Evolutionary conservation across 139 green algal genomes (phyloP).

Genomic region (Axilococcus clingmanii): DNA sequence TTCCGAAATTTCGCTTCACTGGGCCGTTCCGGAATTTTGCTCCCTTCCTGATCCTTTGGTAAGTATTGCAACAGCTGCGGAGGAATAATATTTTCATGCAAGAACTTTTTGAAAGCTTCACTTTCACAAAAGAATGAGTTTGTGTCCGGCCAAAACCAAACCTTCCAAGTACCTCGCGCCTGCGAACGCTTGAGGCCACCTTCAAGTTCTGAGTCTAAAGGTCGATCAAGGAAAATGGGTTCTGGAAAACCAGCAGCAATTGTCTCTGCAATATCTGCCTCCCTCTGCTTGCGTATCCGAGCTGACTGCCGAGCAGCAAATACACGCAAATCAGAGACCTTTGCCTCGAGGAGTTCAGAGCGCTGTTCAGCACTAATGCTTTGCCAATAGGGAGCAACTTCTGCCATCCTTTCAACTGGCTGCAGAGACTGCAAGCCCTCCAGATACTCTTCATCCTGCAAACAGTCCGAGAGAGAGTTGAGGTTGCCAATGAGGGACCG

Average conservation of each 20-base stretch:
- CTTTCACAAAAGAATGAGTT: slow-evolving; percentile 41
- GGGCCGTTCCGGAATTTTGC: slow-evolving; percentile 50
- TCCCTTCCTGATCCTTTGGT: slow-evolving; percentile 47
- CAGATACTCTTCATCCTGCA: too few relatives aligned
- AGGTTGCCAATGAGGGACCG: too few relatives aligned
- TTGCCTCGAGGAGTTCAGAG: slow-evolving; percentile 43
- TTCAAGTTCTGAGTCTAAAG: slow-evolving; percentile 57
- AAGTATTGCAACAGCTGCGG: slow-evolving; percentile 53
- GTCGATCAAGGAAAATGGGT: slow-evolving; percentile 21
- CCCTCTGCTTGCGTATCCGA: slow-evolving; percentile 2
- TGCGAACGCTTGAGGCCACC: slow-evolving; percentile 45
- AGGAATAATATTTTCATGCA: slow-evolving; percentile 44
- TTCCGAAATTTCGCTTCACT: slow-evolving; percentile 60
- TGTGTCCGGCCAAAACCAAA: slow-evolving; percentile 38
- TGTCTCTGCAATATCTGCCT: slow-evolving; percentile 15
- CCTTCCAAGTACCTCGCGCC: slow-evolving; percentile 49
- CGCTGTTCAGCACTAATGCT: slow-evolving; percentile 43
- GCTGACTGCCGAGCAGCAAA: slow-evolving; percentile 9
- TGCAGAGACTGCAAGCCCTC: too few relatives aligned
- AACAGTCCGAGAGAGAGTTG: too few relatives aligned
- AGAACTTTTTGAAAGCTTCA: slow-evolving; percentile 40
- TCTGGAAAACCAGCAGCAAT: not conserved
- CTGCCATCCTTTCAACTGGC: slow-evolving; percentile 52
- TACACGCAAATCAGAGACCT: slow-evolving; percentile 37
- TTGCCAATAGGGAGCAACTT: slow-evolving; percentile 66